Evolutionary conservation across 306 rosid species (phyloP), one percentile per base, ranked within the genome.

Genomic region (Datisca glomerata): DNA sequence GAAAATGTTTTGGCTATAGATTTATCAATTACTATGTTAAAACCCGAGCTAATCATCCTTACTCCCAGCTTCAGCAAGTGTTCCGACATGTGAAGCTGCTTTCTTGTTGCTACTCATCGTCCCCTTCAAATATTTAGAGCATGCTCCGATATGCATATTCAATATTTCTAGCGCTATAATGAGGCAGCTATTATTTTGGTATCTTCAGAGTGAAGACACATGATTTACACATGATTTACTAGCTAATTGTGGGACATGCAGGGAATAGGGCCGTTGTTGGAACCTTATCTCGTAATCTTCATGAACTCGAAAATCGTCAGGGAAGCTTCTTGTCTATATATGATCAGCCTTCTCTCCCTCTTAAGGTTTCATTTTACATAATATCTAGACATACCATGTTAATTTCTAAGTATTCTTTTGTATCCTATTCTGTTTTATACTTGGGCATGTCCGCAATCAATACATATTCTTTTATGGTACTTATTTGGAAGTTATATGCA

Each of bases 251-350:
- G 53, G 32, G 64, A 10, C 48, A 45, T 66, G 49, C 65, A 91
- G 99, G 99, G 96, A 32, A 14, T 91, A 32, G 87, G 96, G 99
- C 99, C 57, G 99, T 91, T 57, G 99, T 81, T 47, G 99, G 99
- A 68, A 94, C 99, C 55, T 19, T 91, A 65, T 85, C 99, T 17
- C 96, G 99, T 37, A 91, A 91, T 70, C 91, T 91, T 68, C 99
- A 85, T 47, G 96, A 78, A 53, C 99, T 91, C 60, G 96, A 91
- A 66, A 92, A 80, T 47, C 87, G 92, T 49, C 96, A 85, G 34
- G 99, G 99, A 63, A 91, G 99, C 61, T 81, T 80, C 75, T 72
- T 80, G 50, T 91, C 99, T 37, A 78, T 91, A 59, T 91, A 91
- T 53, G 99, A 91, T 67, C 87, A 91, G 32, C 76, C 87, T 27